phyloP scores from a whole-genome alignment of 495 filamentous ascomycete species.

The Parathielavia appendiculata region DNA sequence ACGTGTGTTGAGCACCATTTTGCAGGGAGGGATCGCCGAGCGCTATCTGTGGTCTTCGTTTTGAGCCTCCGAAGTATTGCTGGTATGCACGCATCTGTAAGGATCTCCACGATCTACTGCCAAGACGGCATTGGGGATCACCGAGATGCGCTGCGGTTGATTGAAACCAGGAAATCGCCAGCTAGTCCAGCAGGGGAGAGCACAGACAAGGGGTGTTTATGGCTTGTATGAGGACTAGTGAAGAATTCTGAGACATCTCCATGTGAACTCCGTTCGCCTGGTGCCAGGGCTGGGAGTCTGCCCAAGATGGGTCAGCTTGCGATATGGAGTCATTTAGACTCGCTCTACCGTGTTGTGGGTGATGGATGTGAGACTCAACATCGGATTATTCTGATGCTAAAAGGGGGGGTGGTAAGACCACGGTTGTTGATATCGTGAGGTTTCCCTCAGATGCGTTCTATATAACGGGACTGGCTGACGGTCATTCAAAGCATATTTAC shows the following conservation, averaged over 20 bases:
- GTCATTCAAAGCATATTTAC: background rate
- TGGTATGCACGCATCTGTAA: background rate
- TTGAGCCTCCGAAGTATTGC: background rate
- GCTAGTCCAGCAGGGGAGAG: background rate
- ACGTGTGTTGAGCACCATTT: background rate
- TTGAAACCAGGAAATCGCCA: background rate
- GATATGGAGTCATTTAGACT: background rate
- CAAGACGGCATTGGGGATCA: background rate
- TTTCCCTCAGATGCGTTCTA: background rate
- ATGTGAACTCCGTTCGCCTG: background rate
- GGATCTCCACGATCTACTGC: constrained; percentile 5
- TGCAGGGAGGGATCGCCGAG: background rate
- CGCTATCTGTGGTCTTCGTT: background rate
- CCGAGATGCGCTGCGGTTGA: background rate
- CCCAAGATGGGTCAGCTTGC: background rate
- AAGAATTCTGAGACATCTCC: background rate
- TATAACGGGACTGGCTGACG: constrained; percentile 5
- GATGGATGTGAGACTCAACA: background rate
- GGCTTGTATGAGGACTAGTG: background rate
- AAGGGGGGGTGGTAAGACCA: background rate
- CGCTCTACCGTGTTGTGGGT: background rate
- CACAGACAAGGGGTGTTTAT: background rate
- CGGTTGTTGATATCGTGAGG: constrained; percentile 1
- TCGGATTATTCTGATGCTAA: background rate
- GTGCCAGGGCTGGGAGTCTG: background rate